Evolutionary conservation across 768 basidiomycete genomes (phyloP).

Genomic region (Phlebiopsis gigantea): DNA sequence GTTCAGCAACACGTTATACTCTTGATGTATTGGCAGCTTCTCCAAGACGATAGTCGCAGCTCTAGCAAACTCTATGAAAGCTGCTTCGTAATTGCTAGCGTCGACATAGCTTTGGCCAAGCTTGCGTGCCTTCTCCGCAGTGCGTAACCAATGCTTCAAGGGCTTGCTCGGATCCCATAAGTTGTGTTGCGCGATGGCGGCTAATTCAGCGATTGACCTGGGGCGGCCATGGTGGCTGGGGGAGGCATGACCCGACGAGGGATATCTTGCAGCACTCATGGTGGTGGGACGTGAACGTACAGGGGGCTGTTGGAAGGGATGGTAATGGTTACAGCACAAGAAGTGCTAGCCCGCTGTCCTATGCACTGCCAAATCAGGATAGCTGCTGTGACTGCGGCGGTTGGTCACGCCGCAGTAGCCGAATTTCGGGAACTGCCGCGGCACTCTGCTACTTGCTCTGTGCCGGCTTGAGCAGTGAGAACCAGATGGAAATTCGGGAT

Average conservation of each 20-base stretch:
- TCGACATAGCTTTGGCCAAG: constrained; percentile 43
- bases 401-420: constrained; percentile 1
- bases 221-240: constrained; percentile 32
- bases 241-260: neutral
- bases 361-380: constrained; percentile 11
- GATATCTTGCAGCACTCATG: neutral
- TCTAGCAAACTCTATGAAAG: constrained; percentile 66
- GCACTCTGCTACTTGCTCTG: too few species aligned
- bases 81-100: constrained; percentile 58
- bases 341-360: constrained; percentile 1
- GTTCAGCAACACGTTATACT: constrained; percentile 53
- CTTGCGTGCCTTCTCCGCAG: constrained; percentile 58
- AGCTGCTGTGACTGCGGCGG: constrained; percentile 10
- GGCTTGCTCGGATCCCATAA: constrained; percentile 53
- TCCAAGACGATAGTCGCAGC: constrained; percentile 78
- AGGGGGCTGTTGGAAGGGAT: neutral
- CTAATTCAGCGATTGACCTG: constrained; percentile 60
- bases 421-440: neutral
- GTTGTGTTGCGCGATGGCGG: constrained; percentile 50
- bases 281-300: neutral
- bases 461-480: too few species aligned
- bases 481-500: too few species aligned
- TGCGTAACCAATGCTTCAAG: constrained; percentile 62
- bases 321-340: constrained; percentile 5
- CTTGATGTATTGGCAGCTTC: constrained; percentile 67